Base-by-base conservation (phyloP, 768 basidiomycete species). In the Tricholoma saponaceum region DNA sequence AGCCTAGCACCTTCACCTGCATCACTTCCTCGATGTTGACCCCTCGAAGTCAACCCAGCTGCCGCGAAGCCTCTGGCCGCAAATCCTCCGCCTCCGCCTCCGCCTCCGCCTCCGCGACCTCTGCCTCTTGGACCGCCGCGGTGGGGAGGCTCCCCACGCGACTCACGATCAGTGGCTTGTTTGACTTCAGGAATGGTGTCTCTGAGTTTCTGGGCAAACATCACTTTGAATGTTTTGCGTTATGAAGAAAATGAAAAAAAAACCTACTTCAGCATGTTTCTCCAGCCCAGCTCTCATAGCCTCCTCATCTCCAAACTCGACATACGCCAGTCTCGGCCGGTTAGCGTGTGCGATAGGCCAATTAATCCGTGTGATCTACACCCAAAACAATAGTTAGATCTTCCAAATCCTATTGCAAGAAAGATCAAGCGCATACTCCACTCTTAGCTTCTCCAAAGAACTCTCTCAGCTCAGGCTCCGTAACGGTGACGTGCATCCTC, bases 291-390 rank as follows among this genome's bases (percentile, higher is more conserved):
- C 81, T 63, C 84, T 90, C 90, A 95, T 91, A 9, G 85, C 78
- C 47, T 89, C 90, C 65, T 95, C 92, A 64, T 92, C 90, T 4
- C 84, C 88, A 71, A 96, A 97, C 67, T 96, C 95, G 53, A 97
- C 83, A 67, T 93, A 97, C 1, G 86, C 90, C 56, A 93, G 76
- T 62, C 79, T 83, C 55, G 77, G 72, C 47, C 85, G 82, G 9
- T 82, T 81, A 4, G 71, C 63, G 62, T 72, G 78, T 12, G 69
- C 57, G 61, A 71, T 61, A 0, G 89, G 89, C 58, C 87, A 79
- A 58, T 79, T 78, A 52, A 94, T 78, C 52, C 83, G 81, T 28
- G 83, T 86, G 64, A 94, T 87, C 87, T 90, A 26, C 8, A 41
- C 3, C 26, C 20, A 9, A 20, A 30, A 7, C 12, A 25, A 55